Conservation (phyloP, 495 filamentous ascomycete species). For the Hamigera avellanea region DNA sequence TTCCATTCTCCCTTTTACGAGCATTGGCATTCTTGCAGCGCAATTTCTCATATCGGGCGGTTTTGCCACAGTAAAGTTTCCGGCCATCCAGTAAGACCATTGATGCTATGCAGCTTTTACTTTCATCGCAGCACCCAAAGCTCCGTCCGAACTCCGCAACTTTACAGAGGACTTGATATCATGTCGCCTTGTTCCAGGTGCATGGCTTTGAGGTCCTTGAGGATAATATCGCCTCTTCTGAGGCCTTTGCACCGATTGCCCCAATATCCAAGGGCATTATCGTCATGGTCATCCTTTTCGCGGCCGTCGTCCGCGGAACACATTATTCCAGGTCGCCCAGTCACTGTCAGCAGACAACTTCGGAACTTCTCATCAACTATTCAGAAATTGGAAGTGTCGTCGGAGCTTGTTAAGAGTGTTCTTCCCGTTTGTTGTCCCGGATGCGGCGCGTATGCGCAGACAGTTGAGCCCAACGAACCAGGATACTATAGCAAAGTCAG, state of each 20-base stretch:
- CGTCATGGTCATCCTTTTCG: constrained; percentile 1
- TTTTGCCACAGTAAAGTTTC: no score
- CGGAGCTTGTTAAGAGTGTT: constrained; percentile 6
- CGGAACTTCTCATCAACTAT: constrained; percentile 14
- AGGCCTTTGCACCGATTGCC: background rate
- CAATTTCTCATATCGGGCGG: no score
- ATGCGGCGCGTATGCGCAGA: constrained; percentile 81
- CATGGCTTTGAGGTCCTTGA: constrained; percentile 11
- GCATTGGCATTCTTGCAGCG: no score
- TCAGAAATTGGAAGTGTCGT: background rate
- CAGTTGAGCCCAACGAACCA: constrained; percentile 49
- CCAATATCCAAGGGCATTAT: constrained; percentile 1
- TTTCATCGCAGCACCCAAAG: constrained; percentile 12
- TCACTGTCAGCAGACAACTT: constrained; percentile 4
- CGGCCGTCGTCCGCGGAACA: constrained; percentile 3
- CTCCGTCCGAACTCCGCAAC: constrained; percentile 11
- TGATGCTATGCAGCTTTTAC: constrained; percentile 12
- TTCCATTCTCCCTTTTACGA: no score
- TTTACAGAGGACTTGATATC: background rate
- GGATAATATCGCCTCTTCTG: background rate
- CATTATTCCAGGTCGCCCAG: constrained; percentile 1
- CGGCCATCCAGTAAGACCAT: no score
- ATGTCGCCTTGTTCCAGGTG: constrained; percentile 22
- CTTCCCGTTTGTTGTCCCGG: constrained; percentile 56
- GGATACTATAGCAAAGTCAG: constrained; percentile 62